Conservation (phyloP, 129 eudicot genomes). For the Deinandra increscens region DNA sequence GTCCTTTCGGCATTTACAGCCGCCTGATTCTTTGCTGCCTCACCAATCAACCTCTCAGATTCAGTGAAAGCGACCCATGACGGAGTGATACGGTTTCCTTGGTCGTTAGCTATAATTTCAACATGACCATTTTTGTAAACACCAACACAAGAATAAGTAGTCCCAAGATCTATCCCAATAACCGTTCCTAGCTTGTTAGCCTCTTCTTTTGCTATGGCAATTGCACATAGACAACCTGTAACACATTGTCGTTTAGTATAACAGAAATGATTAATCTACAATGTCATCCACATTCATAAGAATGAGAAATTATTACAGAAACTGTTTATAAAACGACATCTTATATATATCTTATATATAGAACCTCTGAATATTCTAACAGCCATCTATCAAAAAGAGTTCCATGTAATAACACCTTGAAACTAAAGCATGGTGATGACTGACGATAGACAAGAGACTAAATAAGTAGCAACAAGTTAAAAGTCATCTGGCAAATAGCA, state of each 20-base stretch:
- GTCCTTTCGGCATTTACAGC: slow-evolving; percentile 68
- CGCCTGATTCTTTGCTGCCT: slow-evolving; percentile 80
- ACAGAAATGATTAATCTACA: not conserved
- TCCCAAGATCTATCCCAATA: slow-evolving; percentile 75
- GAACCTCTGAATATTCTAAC: not conserved
- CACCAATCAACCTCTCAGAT: slow-evolving; percentile 71
- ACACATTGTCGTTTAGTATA: slow-evolving; percentile 21
- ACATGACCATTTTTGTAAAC: slow-evolving; percentile 77
- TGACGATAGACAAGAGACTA: not conserved
- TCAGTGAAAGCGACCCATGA: slow-evolving; percentile 79
- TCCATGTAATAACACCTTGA: not conserved
- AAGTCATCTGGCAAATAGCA: not conserved
- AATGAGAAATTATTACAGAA: not conserved
- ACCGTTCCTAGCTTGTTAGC: slow-evolving; percentile 70
- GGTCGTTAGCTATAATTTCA: slow-evolving; percentile 73
- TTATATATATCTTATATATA: not conserved
- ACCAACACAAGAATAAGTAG: slow-evolving; percentile 76
- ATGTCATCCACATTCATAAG: slow-evolving; percentile 1
- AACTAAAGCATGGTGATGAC: slow-evolving; percentile 1
- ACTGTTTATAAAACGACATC: not conserved
- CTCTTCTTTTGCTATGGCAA: slow-evolving; percentile 67
- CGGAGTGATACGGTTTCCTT: slow-evolving; percentile 76
- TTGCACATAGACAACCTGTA: slow-evolving; percentile 59
- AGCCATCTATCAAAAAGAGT: not conserved
- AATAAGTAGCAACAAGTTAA: slow-evolving; percentile 1